Base-by-base conservation (phyloP, 73 alveolate genomes). In the Paramecium sexaurelia region DNA sequence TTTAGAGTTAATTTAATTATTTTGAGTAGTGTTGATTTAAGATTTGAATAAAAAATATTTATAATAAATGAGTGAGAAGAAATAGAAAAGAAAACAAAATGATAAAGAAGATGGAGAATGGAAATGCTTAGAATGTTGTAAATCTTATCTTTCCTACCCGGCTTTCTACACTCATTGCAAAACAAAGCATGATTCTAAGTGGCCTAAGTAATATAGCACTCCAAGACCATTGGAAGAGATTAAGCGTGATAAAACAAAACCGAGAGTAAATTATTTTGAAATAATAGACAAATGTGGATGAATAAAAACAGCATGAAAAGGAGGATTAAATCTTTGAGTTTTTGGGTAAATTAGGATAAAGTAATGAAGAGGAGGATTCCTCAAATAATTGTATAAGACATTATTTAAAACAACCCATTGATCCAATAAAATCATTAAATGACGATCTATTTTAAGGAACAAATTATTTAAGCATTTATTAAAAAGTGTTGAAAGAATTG, bases 151-250 rank as follows among this genome's bases (percentile, higher is more conserved):
- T 43, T 92, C 98, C 0, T 97, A 97, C 88, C 99, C 99, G 0
- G 99, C 99, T 1, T 95, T 97, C 78, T 97, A 97, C 92, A 97
- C 99, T 24, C 99, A 97, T 84, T 96, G 96, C 41, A 97, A 96
- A 92, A 95, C 98, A 0, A 97, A 97, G 92, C 99, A 97, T 91
- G 94, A 95, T 96, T 78, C 90, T 24, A 78, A 78, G 13, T 78
- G 90, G 90, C 90, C 90, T 10, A 78, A 78, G 20, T 26, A 24
- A 3, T 78, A 78, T 17, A 78, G 55, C 22, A 78, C 90, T 5
- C 90, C 90, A 78, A 39, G 90, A 78, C 90, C 90, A 6, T 33
- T 78, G n/a, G 90, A 78, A 41, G 90, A 78, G 10, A 78, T 78
- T 6, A 78, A 78, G 15, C 33, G 90, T 22, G 90, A 78, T 45